These are phyloP conservation scores for Musa schizocarpa DNA, from an alignment of 176 grass and related monocot genomes.

Conservation along the genomic window DNA sequence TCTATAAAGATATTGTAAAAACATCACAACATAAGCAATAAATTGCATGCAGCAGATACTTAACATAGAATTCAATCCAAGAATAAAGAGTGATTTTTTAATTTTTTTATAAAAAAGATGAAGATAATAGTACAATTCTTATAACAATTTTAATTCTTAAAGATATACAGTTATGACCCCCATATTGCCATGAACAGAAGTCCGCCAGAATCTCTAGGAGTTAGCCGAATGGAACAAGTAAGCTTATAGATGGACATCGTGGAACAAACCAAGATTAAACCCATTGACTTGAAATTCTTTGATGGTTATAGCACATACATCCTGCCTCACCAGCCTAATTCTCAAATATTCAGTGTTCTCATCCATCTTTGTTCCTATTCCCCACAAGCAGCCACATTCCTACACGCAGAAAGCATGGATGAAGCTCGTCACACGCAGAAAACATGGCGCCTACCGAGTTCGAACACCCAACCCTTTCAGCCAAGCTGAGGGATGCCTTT, in stretches of 20 bases:
- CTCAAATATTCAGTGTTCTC: not conserved
- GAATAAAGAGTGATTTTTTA: not conserved
- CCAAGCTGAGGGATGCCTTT: too few relatives aligned
- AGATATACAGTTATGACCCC: not conserved
- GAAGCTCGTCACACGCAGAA: not conserved
- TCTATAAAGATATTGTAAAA: slow-evolving; percentile 28
- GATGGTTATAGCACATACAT: not conserved
- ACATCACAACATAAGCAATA: not conserved
- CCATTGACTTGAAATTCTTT: not conserved
- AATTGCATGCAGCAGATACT: not conserved
- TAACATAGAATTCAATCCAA: not conserved
- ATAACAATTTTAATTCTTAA: too few relatives aligned
- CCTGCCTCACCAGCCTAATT: not conserved
- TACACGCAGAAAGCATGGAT: not conserved
- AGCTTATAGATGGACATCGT: not conserved
- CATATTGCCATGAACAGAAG: not conserved
- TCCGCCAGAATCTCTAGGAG: not conserved
- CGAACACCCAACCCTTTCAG: not conserved
- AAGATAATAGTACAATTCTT: not conserved
- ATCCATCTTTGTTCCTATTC: not conserved
- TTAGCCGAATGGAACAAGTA: not conserved
- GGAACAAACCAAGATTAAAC: not conserved
- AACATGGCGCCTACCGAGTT: not conserved
- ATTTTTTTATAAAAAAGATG: not conserved
- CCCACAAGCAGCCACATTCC: not conserved